Base-by-base conservation (phyloP, 1,284 basidiomycete genomes). In the Cryptococcus amylolentus region DNA sequence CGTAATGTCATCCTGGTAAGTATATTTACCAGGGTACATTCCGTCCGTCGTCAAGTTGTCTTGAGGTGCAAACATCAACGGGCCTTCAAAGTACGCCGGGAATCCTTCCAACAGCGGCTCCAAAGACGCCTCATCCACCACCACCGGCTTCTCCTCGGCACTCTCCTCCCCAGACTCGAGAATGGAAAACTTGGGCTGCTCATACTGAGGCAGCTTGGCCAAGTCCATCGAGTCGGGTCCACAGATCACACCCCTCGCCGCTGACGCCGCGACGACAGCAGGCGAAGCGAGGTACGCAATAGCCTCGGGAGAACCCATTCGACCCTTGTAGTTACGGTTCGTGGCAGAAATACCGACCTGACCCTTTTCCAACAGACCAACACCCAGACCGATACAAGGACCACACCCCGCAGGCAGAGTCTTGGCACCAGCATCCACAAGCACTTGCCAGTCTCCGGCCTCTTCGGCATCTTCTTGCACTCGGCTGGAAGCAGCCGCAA, bases 1-100 rank as follows among this genome's bases (percentile, higher is more conserved):
- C 0, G 95, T 98, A 71, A 99, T 97, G 73, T 98, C 96, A 75
- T 99, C 95, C 77, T 97, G 93, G 78, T 99, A 98, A 0, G 96
- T 99, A 78, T 99, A 99, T 78, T 98, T 99, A 38, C 95, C 96
- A 0, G 95, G 96, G 79, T 99, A 99, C 72, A 99, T 92, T 5
- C 91, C 96, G 71, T 99, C 95, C 1, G 95, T 99, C 75, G 95
- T 98, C 56, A 99, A 78, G 75, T 99, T 99, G 77, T 98, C 95
- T 72, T 98, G 93, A 0, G 96, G 95, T 0, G 87, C 85, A 70
- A 98, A 99, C 49, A 98, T 81, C 8, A 98, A 79, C 0, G 88
- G 86, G 0, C 96, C 96, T 1, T 83, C 77, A 77, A 99, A 98
- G 37, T 80, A 77, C 8, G 84, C 75, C 0, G 96, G 95, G 83